Evolutionary conservation across 2,329 filamentous ascomycete species (phyloP), one percentile per base, ranked within the genome.

Genomic region (Pseudogymnoascus sp.): DNA sequence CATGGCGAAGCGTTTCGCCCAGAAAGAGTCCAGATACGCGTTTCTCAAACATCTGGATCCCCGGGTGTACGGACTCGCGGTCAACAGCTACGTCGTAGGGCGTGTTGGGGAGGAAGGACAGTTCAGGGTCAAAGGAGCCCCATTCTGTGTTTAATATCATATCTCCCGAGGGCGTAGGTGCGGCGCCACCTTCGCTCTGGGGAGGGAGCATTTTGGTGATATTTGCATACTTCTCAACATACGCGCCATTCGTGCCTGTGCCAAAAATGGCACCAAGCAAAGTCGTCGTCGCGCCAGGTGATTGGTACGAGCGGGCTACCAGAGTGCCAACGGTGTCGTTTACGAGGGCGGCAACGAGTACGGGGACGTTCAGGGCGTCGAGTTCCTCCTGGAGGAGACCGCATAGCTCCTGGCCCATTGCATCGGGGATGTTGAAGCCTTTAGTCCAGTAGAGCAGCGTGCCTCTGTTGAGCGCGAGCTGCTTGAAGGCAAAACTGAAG

Each of bases 121-220:
- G 84, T 68, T 89, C 84, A 77, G 97, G 97, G 76, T 99, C 94
- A 71, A 99, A 99, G 62, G 91, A 96, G 64, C 94, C 94, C 94
- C 94, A 99, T 77, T 99, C 94, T 0, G 90, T 93, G 77, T 99
- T 99, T 76, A 99, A 84, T 63, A 99, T 91, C 94, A 99, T 99
- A 68, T 95, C 85, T 60, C 92, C 92, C 0, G 92, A 95, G 7
- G 85, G 85, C 58, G 79, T 80, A 74, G 97, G 91, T 68, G 89
- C 94, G 4, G 87, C 79, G 65, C 85, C 85, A 63, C 80, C 77
- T 62, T 89, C 60, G 96, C 84, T 10, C 33, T 17, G n/a, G 21
- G 5, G 4, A 9, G 47, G 29, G 15, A 88, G 77, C 13, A 83
- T 77, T 79, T 97, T 99, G 71, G 86, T 91, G 70, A 97, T 84